Percentiles rank a stretch among this genome's conserved stretches.
Evolutionary conservation across 2,329 filamentous ascomycete genomes (phyloP).

Genomic region (Aureobasidium lini): DNA sequence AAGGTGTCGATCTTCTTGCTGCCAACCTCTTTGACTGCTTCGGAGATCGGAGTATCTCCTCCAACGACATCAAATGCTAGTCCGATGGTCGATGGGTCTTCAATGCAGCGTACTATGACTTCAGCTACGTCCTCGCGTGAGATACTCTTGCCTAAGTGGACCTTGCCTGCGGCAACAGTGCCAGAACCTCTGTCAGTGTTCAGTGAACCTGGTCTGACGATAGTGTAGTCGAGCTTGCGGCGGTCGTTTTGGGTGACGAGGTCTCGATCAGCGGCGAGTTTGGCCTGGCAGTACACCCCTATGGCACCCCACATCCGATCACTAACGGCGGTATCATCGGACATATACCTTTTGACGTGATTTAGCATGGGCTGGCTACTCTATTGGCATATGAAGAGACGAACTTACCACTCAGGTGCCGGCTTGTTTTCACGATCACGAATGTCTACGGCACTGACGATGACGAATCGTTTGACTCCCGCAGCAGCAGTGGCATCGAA

Average conservation of each 20-base stretch:
- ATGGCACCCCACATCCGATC: conserved; percentile 34
- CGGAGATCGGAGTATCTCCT: conserved; percentile 31
- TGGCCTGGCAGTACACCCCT: conserved; percentile 35
- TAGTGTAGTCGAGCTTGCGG: conserved; percentile 38
- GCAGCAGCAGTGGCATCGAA: conserved; percentile 52
- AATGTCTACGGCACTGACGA: conserved; percentile 55
- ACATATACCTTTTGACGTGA: conserved; percentile 25
- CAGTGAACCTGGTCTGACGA: conserved; percentile 37
- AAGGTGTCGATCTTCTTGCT: conserved; percentile 30
- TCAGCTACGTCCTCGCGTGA: conserved; percentile 55
- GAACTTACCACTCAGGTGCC: conserved; percentile 32
- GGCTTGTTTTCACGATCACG: conserved; percentile 37
- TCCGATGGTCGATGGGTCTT: conserved; percentile 38
- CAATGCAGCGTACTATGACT: conserved; percentile 49
- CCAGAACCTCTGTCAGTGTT: conserved; percentile 41
- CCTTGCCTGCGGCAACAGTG: conserved; percentile 36
- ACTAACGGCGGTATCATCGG: conserved; percentile 30
- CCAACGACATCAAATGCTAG: conserved; percentile 39
- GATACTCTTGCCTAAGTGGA: conserved; percentile 32
- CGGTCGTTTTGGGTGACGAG: conserved; percentile 32
- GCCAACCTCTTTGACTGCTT: conserved; percentile 35
- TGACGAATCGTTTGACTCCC: conserved; percentile 54
- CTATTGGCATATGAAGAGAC: neutral
- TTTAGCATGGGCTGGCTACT: neutral
- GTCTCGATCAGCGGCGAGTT: conserved; percentile 36